Evolutionary conservation across 305 asterid genomes (phyloP).

Genomic region (Fraxinus velutina): DNA sequence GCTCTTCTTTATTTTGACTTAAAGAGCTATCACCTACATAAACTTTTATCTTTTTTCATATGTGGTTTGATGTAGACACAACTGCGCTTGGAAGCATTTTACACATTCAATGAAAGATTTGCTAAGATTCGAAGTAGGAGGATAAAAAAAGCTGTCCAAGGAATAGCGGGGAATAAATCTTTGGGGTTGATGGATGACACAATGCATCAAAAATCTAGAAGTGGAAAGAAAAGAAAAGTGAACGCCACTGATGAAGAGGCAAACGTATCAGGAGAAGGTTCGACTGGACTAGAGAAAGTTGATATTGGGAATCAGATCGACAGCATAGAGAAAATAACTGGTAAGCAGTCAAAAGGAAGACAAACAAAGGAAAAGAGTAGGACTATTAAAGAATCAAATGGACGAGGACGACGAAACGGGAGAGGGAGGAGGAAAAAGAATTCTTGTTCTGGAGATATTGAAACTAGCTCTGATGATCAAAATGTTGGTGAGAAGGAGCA

Average conservation of each 20-base stretch:
- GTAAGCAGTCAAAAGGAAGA: slow-evolving; percentile 42
- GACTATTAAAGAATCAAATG: slow-evolving; percentile 27
- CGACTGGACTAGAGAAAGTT: slow-evolving; percentile 27
- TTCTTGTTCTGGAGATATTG: slow-evolving; percentile 29
- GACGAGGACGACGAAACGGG: slow-evolving; percentile 28
- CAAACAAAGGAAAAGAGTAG: slow-evolving; percentile 23
- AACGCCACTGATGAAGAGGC: slow-evolving; percentile 34
- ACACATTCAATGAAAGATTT: slow-evolving; percentile 89
- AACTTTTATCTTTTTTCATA: slow-evolving; percentile 13
- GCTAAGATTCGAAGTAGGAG: slow-evolving; percentile 93
- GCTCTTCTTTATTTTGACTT: background rate
- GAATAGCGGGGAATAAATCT: slow-evolving; percentile 58
- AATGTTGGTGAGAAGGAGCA: slow-evolving; percentile 34
- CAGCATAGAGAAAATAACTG: slow-evolving; percentile 26
- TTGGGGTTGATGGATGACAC: slow-evolving; percentile 43
- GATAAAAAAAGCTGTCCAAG: slow-evolving; percentile 81
- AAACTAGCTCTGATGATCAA: slow-evolving; percentile 36
- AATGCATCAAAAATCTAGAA: slow-evolving; percentile 34
- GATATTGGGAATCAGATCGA: slow-evolving; percentile 28
- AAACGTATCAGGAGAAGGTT: slow-evolving; percentile 27
- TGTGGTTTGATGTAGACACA: slow-evolving; percentile 59
- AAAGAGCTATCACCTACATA: slow-evolving; percentile 8
- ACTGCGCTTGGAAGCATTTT: slow-evolving; percentile 93
- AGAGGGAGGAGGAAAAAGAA: slow-evolving; percentile 40
- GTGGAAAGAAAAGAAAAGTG: slow-evolving; percentile 47